Percentiles rank a stretch among this genome's conserved stretches.
These are phyloP conservation scores for Pythium phragmitis DNA, from an alignment of 352 stramenopile genomes.

Conservation along the genomic window DNA sequence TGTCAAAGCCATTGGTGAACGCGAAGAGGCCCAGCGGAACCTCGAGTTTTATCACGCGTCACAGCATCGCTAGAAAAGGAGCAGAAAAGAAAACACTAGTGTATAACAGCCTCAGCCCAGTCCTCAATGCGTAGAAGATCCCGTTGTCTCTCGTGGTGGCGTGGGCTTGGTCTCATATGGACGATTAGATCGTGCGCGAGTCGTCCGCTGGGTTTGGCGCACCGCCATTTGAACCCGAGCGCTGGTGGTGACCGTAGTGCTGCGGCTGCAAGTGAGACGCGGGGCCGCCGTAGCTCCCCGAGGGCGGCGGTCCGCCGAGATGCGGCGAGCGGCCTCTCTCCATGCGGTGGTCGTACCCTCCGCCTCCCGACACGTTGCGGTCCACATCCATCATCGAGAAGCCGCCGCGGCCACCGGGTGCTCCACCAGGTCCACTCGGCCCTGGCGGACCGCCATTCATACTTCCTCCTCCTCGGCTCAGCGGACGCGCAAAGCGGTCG, in stretches of 20 bases:
- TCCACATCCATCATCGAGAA: constrained; percentile 75
- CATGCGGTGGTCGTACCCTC: constrained; percentile 27
- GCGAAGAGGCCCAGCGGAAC: constrained; percentile 62
- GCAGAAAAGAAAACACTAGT: constrained; percentile 7
- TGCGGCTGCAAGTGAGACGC: constrained; percentile 7
- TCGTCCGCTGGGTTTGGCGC: constrained; percentile 25
- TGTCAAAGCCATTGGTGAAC: constrained; percentile 28
- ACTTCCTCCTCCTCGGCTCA: constrained; percentile 17
- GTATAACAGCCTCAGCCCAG: not conserved
- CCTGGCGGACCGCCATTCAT: not conserved
- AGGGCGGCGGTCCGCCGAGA: constrained; percentile 2
- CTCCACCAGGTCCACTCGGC: constrained; percentile 5
- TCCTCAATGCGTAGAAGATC: too few relatives aligned
- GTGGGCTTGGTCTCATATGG: not conserved
- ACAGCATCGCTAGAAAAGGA: not conserved
- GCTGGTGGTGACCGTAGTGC: constrained; percentile 24
- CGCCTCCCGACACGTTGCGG: constrained; percentile 31
- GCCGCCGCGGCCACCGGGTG: constrained; percentile 23
- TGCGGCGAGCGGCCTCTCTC: constrained; percentile 25
- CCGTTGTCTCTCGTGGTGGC: not conserved
- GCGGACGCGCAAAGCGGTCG: constrained; percentile 24
- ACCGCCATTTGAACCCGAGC: constrained; percentile 21
- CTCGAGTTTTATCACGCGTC: constrained; percentile 71
- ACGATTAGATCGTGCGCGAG: not conserved
- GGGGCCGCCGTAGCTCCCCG: constrained; percentile 13